A percentile compares a stretch with the other conserved stretches of the same genome.
phyloP scores from a whole-genome alignment of 768 basidiomycete species.

The Imleria badia region DNA sequence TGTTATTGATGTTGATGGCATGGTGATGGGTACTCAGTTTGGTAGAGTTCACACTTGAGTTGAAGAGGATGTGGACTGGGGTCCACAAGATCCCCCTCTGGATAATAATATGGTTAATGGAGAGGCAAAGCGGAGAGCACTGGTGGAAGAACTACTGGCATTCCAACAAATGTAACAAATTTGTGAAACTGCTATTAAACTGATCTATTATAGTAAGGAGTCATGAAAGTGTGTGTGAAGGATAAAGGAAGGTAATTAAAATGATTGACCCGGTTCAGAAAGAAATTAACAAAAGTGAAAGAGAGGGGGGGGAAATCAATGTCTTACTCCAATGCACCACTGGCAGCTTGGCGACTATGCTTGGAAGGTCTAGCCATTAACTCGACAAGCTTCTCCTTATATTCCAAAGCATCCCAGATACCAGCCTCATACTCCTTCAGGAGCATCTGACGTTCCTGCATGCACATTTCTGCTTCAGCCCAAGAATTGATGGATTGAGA shows the following conservation, averaged over 20 bases:
- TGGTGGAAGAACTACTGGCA: background rate
- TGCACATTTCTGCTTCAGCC: background rate
- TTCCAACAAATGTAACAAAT: background rate
- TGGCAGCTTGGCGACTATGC: too few relatives aligned
- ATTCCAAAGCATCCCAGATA: background rate
- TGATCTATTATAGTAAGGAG: too few relatives aligned
- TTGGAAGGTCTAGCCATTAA: too few relatives aligned
- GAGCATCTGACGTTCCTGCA: background rate
- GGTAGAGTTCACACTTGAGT: background rate
- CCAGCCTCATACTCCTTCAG: background rate
- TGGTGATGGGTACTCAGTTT: background rate
- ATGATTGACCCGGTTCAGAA: too few relatives aligned
- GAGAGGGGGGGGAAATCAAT: too few relatives aligned
- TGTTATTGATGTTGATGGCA: background rate
- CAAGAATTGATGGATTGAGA: background rate
- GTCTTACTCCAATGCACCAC: too few relatives aligned
- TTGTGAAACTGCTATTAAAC: too few relatives aligned
- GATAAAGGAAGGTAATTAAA: too few relatives aligned
- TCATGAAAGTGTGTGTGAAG: too few relatives aligned
- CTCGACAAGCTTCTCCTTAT: background rate
- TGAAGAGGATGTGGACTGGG: background rate
- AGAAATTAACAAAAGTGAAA: too few relatives aligned
- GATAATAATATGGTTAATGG: background rate
- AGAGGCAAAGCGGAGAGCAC: background rate
- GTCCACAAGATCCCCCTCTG: background rate